These are phyloP conservation scores for Pleurotus tuoliensis DNA, from an alignment of 768 basidiomycete species.

Conservation along the genomic window DNA sequence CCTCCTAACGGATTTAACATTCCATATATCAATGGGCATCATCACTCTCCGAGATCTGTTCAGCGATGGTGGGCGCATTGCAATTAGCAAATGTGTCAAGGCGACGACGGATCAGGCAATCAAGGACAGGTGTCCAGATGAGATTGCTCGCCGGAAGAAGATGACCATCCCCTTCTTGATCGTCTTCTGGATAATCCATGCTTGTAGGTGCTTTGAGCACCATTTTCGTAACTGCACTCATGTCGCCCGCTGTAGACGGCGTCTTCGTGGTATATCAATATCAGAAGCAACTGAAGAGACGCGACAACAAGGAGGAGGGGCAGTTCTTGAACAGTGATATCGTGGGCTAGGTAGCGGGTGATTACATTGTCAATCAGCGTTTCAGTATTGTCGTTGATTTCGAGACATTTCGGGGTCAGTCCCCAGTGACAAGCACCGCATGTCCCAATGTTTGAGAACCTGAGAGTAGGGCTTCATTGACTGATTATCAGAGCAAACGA, in stretches of 20 bases:
- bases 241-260: not conserved
- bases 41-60: constrained; percentile 4
- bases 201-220: not conserved
- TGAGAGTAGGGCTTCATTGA: too few relatives aligned
- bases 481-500: too few relatives aligned
- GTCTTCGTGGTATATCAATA: constrained; percentile 6
- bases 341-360: too few relatives aligned
- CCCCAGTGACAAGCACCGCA: too few relatives aligned
- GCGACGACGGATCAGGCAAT: constrained; percentile 1
- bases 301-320: constrained; percentile 7
- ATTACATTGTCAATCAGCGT: too few relatives aligned
- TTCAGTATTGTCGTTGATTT: too few relatives aligned
- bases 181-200: constrained; percentile 2
- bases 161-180: constrained; percentile 5
- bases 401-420: too few relatives aligned
- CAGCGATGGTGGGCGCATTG: not conserved
- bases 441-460: too few relatives aligned
- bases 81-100: constrained; percentile 4
- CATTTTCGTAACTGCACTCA: not conserved
- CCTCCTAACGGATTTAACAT: not conserved
- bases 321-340: not conserved
- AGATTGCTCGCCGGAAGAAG: constrained; percentile 1
- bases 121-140: not conserved
- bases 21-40: constrained; percentile 7
- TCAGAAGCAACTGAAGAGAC: constrained; percentile 2